These are phyloP conservation scores for Podaxis sp. DNA, from an alignment of 768 basidiomycete species.

Conservation along the genomic window DNA sequence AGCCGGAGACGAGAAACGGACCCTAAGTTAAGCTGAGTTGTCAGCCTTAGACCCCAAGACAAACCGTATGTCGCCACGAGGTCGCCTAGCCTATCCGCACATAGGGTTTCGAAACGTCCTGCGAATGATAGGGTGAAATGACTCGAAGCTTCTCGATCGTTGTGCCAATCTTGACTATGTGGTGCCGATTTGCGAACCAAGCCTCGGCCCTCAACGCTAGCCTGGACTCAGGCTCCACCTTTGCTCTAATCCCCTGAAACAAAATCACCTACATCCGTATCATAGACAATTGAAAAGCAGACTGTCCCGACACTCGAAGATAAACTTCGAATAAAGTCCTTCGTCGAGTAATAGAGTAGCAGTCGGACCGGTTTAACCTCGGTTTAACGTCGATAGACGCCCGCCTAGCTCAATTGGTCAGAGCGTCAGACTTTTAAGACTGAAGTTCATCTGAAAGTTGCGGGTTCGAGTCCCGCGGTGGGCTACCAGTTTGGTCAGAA, in stretches of 20 bases:
- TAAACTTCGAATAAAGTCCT: background rate
- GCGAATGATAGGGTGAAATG: background rate
- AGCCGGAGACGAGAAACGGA: background rate
- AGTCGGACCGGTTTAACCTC: background rate
- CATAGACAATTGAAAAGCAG: too few relatives aligned
- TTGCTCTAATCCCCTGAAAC: too few relatives aligned
- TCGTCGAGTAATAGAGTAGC: too few relatives aligned
- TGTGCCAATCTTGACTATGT: background rate
- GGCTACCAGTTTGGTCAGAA: background rate
- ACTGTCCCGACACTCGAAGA: too few relatives aligned
- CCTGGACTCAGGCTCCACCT: too few relatives aligned
- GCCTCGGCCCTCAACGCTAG: background rate
- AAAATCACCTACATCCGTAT: too few relatives aligned
- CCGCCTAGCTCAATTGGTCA: background rate
- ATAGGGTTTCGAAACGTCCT: constrained; percentile 5
- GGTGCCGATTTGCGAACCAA: background rate
- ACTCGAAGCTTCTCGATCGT: background rate
- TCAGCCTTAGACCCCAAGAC: constrained; percentile 6
- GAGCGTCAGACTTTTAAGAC: background rate
- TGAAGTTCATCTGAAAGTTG: background rate
- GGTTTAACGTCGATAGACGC: background rate
- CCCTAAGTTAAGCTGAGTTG: background rate
- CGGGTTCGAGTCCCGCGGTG: background rate
- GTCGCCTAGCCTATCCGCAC: background rate
- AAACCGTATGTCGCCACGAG: background rate